Conservation (phyloP, 805 yeast species). For the Aciculoconidium aculeatum region DNA sequence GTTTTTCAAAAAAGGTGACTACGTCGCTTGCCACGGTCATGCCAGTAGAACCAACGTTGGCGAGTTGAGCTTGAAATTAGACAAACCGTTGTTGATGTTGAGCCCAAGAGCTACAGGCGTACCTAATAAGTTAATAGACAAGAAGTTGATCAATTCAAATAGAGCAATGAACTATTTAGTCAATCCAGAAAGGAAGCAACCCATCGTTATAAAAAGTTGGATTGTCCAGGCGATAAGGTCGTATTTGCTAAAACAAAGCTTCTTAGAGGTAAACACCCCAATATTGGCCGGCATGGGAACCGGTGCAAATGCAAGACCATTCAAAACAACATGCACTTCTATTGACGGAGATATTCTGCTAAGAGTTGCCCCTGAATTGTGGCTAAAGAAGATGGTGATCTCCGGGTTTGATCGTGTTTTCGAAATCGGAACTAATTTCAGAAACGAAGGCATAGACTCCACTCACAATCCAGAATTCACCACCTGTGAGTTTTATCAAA, state of each 20-base stretch:
- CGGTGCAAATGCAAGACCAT: conserved; percentile 94
- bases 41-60: conserved; percentile 77
- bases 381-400: conserved; percentile 80
- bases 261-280: conserved; percentile 88
- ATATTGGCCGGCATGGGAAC: conserved; percentile 65
- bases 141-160: conserved; percentile 53
- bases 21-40: conserved; percentile 55
- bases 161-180: conserved; percentile 71
- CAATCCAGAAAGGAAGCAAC: conserved; percentile 43
- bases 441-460: conserved; percentile 90
- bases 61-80: conserved; percentile 66
- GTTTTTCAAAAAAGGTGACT: conserved; percentile 65
- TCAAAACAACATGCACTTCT: conserved; percentile 46
- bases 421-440: conserved; percentile 78
- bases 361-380: conserved; percentile 91
- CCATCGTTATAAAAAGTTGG: conserved; percentile 46
- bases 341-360: conserved; percentile 37
- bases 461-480: conserved; percentile 96
- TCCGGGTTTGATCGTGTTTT: conserved; percentile 83
- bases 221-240: conserved; percentile 50
- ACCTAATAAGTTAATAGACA: conserved; percentile 59
- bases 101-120: conserved; percentile 63
- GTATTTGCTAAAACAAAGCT: conserved; percentile 50
- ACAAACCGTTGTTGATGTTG: conserved; percentile 43
- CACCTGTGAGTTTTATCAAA: conserved; percentile 81